These are phyloP conservation scores for Trametes pubescens DNA, from an alignment of 1,284 basidiomycete genomes.

Conservation along the genomic window DNA sequence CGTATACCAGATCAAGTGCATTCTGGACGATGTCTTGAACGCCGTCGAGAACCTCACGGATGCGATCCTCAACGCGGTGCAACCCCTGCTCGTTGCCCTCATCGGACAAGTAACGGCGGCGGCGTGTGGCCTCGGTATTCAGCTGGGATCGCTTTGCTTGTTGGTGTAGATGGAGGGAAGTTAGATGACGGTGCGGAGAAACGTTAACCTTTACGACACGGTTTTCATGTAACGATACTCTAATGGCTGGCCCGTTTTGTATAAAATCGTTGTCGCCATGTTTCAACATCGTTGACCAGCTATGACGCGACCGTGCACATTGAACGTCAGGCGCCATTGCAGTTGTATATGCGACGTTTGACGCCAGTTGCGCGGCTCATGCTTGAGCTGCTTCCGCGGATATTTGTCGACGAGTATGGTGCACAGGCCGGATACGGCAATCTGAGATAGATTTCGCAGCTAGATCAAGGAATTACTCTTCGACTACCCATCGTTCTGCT, in stretches of 20 bases:
- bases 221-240: background rate
- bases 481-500: constrained; percentile 78
- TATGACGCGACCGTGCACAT: background rate
- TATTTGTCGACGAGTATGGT: too few species aligned
- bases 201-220: background rate
- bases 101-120: constrained; percentile 35
- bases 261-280: background rate
- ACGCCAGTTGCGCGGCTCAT: too few species aligned
- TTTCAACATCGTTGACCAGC: background rate
- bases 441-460: background rate
- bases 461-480: constrained; percentile 55
- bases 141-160: constrained; percentile 10
- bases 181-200: background rate
- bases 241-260: background rate
- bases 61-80: constrained; percentile 51
- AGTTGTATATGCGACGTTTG: too few species aligned
- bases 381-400: too few species aligned
- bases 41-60: constrained; percentile 58
- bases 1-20: constrained; percentile 58
- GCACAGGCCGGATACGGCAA: too few species aligned
- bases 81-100: constrained; percentile 43
- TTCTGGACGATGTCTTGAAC: constrained; percentile 55
- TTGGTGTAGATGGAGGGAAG: constrained; percentile 1
- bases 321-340: too few species aligned
- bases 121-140: constrained; percentile 32